Evolutionary conservation across 192 early-diverging fungal species (phyloP), one percentile per base, ranked within the genome.

Genomic region (Funneliformis geosporum): DNA sequence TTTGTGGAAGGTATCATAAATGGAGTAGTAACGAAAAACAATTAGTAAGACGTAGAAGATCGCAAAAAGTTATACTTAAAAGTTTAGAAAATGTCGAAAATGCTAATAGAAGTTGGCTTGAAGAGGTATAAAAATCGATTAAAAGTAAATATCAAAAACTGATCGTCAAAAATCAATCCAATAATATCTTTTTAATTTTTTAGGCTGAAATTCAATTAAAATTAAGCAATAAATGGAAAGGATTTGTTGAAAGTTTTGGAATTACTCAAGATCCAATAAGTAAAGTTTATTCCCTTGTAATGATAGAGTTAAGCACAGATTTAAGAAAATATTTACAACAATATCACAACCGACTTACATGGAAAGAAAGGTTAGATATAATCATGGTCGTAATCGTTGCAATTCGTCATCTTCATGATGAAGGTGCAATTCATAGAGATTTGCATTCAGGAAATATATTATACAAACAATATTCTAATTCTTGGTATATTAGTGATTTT

Each of bases 211-310:
- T 62, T 8, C 16, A 8, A 23, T 10, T n/a, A 2, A 62, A 8
- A 12, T 62, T 62, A 62, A n/a, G n/a, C 12, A 62, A 10, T n/a
- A 62, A n/a, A 8, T n/a, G 60, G 3, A 2, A 62, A 1, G 23
- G n/a, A 62, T 23, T 62, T 33, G n/a, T 62, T 62, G 23, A 62
- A 62, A 23, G n/a, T 62, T 62, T 62, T 62, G 60, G 60, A 23
- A 14, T 62, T 12, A 62, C 60, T 8, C 16, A 62, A 62, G 60
- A 62, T 62, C 60, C 60, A n/a, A 62, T 62, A 23, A 62, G 2
- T 23, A 12, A 62, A n/a, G 60, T 23, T 23, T 62, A n/a, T 23
- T 23, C 1, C 21, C 23, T 62, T 8, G 60, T 62, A 23, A n/a
- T 62, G 23, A 8, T 8, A n/a, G 16, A 1, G 16, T n/a, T n/a